Evolutionary conservation across 2,329 filamentous ascomycete species (phyloP), one percentile per base, ranked within the genome.

Genomic region (Colletotrichum orchidophilum): DNA sequence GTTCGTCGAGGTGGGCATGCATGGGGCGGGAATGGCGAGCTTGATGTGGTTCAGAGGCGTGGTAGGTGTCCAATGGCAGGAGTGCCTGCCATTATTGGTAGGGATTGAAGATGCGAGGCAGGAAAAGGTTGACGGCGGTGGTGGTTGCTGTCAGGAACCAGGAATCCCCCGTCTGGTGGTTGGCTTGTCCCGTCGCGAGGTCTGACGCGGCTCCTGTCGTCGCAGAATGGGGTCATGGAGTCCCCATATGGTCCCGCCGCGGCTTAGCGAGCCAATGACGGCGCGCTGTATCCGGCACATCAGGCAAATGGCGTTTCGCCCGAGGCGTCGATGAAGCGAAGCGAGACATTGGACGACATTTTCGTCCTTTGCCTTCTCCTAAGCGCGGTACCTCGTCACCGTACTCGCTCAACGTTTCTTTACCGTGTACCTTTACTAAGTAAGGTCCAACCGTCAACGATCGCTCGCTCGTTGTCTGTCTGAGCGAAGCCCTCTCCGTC

Each of bases 251-350:
- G 63, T 24, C 74, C 74, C 61, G 54, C 55, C 72, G 58, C 33
- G 46, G 64, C 64, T 63, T 63, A 63, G 66, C 26, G 26, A 68
- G 57, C 77, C 76, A 80, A 76, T 79, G 70, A 76, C 53, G 59
- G 59, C n/a, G 33, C 26, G 29, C 3, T 15, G 9, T 66, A 27
- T 60, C 65, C 66, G 26, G 76, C 69, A 77, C 75, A 76, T 79
- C 77, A 80, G 76, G 78, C 79, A 78, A 73, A 70, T 70, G 74
- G 74, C 73, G 82, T 84, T 83, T 84, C 82, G 81, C 69, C 75
- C 77, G 76, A 78, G 74, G 75, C 77, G 74, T 66, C 77, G 81
- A 80, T 82, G 81, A 83, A 75, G 80, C 79, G 77, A 80, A 78
- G 80, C 78, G 74, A 78, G 69, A 71, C 63, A 71, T 58, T 63